Evolutionary conservation across 139 green algal genomes (phyloP).

Genomic region (Auxenochlorella pyrenoidosa): DNA sequence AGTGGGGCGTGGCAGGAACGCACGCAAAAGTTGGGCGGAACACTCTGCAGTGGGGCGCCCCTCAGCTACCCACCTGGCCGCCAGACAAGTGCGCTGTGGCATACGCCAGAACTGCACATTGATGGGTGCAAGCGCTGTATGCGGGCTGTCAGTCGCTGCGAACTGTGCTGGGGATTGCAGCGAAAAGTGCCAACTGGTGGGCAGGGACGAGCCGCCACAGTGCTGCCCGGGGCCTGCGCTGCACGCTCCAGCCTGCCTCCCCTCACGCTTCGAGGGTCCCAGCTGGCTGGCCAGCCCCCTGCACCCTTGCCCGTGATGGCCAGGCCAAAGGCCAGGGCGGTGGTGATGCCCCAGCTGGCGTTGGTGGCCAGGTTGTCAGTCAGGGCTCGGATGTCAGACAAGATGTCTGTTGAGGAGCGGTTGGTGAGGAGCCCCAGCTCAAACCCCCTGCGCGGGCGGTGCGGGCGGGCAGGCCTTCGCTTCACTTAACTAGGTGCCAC

Average conservation of each 20-base stretch:
- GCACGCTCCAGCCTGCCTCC: neutral
- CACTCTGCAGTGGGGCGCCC: too few relatives aligned
- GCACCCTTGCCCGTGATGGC: neutral
- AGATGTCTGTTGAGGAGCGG: neutral
- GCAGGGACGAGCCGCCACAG: neutral
- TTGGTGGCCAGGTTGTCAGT: neutral
- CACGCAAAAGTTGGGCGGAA: too few relatives aligned
- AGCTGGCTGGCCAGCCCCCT: too few relatives aligned
- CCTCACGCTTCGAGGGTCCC: too few relatives aligned
- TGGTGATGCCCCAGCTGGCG: neutral
- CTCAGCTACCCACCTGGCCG: neutral
- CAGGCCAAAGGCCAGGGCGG: neutral
- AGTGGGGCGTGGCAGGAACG: too few relatives aligned
- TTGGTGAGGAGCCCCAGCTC: neutral
- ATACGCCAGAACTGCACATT: conserved; percentile 7
- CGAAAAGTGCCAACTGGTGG: neutral
- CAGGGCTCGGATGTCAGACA: neutral
- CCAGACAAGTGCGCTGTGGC: conserved; percentile 6
- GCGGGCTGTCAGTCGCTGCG: too few relatives aligned
- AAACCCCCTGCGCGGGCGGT: neutral
- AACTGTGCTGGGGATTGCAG: neutral
- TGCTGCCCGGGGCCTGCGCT: neutral
- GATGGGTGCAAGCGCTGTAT: neutral
- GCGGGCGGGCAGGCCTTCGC: too few relatives aligned
- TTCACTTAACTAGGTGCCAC: too few relatives aligned